phyloP scores from a whole-genome alignment of 345 rosid genomes.

The Corymbia maculata region DNA sequence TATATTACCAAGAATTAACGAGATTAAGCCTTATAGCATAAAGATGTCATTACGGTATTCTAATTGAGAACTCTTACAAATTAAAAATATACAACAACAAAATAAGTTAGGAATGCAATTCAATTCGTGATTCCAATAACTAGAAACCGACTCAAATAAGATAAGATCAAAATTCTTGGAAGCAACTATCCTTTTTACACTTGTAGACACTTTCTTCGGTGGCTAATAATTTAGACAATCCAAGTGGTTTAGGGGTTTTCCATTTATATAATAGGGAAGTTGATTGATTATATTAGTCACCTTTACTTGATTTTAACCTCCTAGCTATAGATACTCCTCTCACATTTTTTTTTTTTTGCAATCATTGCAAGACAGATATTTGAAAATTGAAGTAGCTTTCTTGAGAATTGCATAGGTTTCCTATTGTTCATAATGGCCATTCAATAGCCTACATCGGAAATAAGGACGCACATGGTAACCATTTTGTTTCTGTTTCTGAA shows the following conservation, averaged over 20 bases:
- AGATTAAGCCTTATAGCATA: not conserved
- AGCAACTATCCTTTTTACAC: not conserved
- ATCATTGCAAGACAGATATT: not conserved
- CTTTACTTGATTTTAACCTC: not conserved
- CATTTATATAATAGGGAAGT: not conserved
- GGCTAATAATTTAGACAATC: no score
- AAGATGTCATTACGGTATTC: not conserved
- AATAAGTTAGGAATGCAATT: rapidly evolving
- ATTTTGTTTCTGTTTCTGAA: no score
- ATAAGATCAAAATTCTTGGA: not conserved
- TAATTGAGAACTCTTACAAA: not conserved
- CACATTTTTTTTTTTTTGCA: not conserved
- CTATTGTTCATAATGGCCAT: not conserved
- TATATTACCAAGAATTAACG: not conserved
- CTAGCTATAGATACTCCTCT: not conserved
- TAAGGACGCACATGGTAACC: no score
- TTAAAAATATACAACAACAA: not conserved
- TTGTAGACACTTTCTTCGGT: not conserved
- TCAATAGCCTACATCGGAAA: not conserved
- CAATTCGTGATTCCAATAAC: not conserved
- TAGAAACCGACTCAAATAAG: not conserved
- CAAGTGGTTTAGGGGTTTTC: not conserved
- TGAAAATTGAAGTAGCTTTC: not conserved
- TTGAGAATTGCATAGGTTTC: not conserved
- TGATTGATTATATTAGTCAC: not conserved